Evolutionary conservation across 2,329 filamentous ascomycete species (phyloP).

Genomic region (Colletotrichum sublineola): DNA sequence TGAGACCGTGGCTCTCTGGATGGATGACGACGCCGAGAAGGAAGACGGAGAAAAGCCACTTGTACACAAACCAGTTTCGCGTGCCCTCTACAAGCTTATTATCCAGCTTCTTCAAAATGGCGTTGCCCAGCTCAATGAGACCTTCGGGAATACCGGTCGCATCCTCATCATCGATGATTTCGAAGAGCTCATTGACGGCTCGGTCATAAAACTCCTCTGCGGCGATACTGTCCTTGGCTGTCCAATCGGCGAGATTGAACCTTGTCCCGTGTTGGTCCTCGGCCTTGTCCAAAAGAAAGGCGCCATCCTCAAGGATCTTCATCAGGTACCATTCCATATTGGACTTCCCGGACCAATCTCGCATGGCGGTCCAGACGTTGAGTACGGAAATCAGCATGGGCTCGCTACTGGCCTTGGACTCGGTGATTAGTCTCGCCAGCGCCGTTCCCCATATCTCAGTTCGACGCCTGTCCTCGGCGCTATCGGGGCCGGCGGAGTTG

Average conservation of each 20-base stretch:
- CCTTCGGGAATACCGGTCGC: slow-evolving; percentile 88
- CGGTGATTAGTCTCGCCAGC: slow-evolving; percentile 84
- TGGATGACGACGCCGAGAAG: slow-evolving; percentile 86
- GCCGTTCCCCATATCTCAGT: slow-evolving; percentile 90
- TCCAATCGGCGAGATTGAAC: slow-evolving; percentile 79
- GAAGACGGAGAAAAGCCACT: slow-evolving; percentile 94
- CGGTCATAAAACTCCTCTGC: slow-evolving; percentile 90
- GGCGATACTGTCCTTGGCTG: slow-evolving; percentile 82
- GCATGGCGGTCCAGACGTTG: slow-evolving; percentile 87
- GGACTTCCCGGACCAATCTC: slow-evolving; percentile 89
- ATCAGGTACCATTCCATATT: slow-evolving; percentile 96
- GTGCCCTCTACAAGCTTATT: slow-evolving; percentile 79
- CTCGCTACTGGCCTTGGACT: slow-evolving; percentile 81
- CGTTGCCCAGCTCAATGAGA: slow-evolving; percentile 85
- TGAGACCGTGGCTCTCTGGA: slow-evolving; percentile 84
- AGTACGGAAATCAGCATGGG: slow-evolving; percentile 87
- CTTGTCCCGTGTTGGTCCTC: slow-evolving; percentile 82
- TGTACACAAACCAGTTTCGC: slow-evolving; percentile 85
- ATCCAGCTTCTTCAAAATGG: slow-evolving; percentile 83
- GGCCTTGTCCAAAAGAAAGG: slow-evolving; percentile 88
- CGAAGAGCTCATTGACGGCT: slow-evolving; percentile 85
- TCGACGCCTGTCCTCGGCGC: slow-evolving; percentile 82
- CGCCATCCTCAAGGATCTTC: slow-evolving; percentile 92
- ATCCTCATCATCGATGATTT: slow-evolving; percentile 86
- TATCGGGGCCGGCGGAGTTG: slow-evolving; percentile 85